Percentiles rank a stretch among this genome's conserved stretches.
Evolutionary conservation across 2,329 filamentous ascomycete species (phyloP).

Genomic region (Alternaria dauci): DNA sequence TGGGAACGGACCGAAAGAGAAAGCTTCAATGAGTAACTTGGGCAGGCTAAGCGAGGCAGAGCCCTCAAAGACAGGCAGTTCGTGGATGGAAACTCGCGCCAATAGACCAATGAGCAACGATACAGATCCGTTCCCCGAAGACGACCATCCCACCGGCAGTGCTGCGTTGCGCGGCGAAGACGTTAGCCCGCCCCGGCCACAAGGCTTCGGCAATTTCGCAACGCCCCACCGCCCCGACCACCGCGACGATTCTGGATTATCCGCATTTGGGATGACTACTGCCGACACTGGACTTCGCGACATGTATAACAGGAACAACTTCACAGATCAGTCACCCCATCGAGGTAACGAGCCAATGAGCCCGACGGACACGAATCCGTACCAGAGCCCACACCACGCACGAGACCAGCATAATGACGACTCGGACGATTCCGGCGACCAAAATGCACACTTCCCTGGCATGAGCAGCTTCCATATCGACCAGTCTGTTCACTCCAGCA

Average conservation of each 20-base stretch:
- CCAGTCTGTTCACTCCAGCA: slow-evolving; percentile 51
- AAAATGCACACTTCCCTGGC: slow-evolving; percentile 60
- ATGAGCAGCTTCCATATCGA: slow-evolving; percentile 64
- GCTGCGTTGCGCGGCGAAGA: slow-evolving; percentile 81
- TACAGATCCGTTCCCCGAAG: slow-evolving; percentile 77
- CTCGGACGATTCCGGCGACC: slow-evolving; percentile 62
- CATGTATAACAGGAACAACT: slow-evolving; percentile 65
- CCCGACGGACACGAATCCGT: slow-evolving; percentile 95
- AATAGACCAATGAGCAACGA: slow-evolving; percentile 66
- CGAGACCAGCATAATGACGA: slow-evolving; percentile 71
- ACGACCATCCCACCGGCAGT: slow-evolving; percentile 70
- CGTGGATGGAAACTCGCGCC: slow-evolving; percentile 60
- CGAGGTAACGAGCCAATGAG: slow-evolving; percentile 76
- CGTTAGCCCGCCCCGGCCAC: slow-evolving; percentile 62
- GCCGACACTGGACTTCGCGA: slow-evolving; percentile 66
- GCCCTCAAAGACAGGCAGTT: slow-evolving; percentile 57
- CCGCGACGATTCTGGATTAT: slow-evolving; percentile 68
- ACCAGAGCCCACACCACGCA: slow-evolving; percentile 85
- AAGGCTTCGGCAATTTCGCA: slow-evolving; percentile 55
- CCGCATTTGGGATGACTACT: slow-evolving; percentile 67
- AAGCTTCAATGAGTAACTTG: slow-evolving; percentile 61
- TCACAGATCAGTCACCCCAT: slow-evolving; percentile 64
- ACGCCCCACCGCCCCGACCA: slow-evolving; percentile 57
- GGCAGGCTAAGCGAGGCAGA: slow-evolving; percentile 63
- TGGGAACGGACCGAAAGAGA: slow-evolving; percentile 61